Percentiles rank a stretch among this genome's conserved stretches.
These are phyloP conservation scores for Penicillium chermesinum DNA, from an alignment of 495 filamentous ascomycete species.

Conservation along the genomic window DNA sequence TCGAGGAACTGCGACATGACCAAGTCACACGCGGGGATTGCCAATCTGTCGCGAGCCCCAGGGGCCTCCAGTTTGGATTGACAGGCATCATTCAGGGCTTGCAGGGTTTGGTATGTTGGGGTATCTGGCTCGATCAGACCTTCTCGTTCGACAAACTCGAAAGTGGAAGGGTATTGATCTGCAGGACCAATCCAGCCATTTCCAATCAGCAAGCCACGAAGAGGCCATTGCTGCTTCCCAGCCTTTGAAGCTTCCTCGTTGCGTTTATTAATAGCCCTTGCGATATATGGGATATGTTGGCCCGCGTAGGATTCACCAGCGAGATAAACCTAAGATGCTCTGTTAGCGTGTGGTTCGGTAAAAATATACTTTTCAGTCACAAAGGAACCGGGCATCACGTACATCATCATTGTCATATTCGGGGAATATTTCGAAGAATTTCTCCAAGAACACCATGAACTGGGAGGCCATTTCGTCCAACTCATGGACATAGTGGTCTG, in stretches of 20 bases:
- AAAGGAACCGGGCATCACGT: conserved; percentile 29
- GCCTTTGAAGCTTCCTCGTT: conserved; percentile 47
- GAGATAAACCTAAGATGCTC: conserved; percentile 67
- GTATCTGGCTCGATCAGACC: conserved; percentile 65
- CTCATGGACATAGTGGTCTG: conserved; percentile 77
- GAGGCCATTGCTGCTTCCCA: conserved; percentile 56
- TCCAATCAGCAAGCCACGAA: conserved; percentile 87
- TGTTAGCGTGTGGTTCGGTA: conserved; percentile 19
- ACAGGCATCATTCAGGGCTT: conserved; percentile 65
- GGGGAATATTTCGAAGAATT: conserved; percentile 84
- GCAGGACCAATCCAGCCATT: conserved; percentile 93
- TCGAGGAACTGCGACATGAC: conserved; percentile 66
- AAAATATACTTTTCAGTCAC: too few relatives aligned
- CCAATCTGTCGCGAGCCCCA: conserved; percentile 57
- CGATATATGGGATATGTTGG: conserved; percentile 95
- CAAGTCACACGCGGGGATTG: conserved; percentile 62
- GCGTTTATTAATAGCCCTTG: conserved; percentile 77
- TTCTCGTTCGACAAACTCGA: conserved; percentile 70
- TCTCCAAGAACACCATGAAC: conserved; percentile 82
- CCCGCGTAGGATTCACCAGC: conserved; percentile 96
- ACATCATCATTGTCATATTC: conserved; percentile 93
- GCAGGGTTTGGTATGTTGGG: conserved; percentile 57
- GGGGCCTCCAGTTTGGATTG: conserved; percentile 47
- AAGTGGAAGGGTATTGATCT: conserved; percentile 87
- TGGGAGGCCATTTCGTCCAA: conserved; percentile 84